These are phyloP conservation scores for Eremochloa ophiuroides DNA, from an alignment of 176 grass and related monocot species.

Conservation along the genomic window DNA sequence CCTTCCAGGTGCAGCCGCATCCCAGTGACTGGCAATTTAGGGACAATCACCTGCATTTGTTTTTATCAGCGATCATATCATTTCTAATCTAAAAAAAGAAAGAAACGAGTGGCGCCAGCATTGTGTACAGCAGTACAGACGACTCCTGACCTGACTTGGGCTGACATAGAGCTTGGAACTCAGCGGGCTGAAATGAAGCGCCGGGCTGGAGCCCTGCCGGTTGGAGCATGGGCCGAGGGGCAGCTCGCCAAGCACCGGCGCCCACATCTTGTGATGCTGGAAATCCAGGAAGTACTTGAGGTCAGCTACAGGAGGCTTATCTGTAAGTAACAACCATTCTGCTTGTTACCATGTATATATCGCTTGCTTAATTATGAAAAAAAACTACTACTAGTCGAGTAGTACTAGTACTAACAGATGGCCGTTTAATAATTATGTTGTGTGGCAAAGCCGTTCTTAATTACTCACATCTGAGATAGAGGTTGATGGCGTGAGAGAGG, in stretches of 20 bases:
- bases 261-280: slow-evolving; percentile 79
- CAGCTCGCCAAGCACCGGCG: slow-evolving; percentile 61
- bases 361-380: background rate
- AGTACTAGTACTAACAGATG: background rate
- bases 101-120: background rate
- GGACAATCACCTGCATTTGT: slow-evolving; percentile 46
- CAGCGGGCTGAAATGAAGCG: slow-evolving; percentile 62
- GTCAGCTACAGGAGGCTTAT: slow-evolving; percentile 92
- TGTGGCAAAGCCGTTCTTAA: background rate
- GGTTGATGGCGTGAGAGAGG: slow-evolving; percentile 96
- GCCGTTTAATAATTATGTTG: background rate
- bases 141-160: slow-evolving; percentile 49
- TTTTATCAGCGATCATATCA: background rate
- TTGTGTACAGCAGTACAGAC: background rate
- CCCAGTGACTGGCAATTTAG: slow-evolving; percentile 56
- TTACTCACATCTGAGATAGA: slow-evolving; percentile 85
- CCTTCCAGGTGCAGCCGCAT: slow-evolving; percentile 81
- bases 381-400: background rate
- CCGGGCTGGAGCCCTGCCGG: slow-evolving; percentile 38
- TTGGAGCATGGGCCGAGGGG: slow-evolving; percentile 78
- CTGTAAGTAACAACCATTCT: slow-evolving; percentile 46
- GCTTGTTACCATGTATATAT: background rate
- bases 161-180: slow-evolving; percentile 81
- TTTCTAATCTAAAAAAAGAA: background rate
- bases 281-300: slow-evolving; percentile 98